phyloP scores from a whole-genome alignment of 1,284 basidiomycete species.

The Cutaneotrichosporon dermatis region DNA sequence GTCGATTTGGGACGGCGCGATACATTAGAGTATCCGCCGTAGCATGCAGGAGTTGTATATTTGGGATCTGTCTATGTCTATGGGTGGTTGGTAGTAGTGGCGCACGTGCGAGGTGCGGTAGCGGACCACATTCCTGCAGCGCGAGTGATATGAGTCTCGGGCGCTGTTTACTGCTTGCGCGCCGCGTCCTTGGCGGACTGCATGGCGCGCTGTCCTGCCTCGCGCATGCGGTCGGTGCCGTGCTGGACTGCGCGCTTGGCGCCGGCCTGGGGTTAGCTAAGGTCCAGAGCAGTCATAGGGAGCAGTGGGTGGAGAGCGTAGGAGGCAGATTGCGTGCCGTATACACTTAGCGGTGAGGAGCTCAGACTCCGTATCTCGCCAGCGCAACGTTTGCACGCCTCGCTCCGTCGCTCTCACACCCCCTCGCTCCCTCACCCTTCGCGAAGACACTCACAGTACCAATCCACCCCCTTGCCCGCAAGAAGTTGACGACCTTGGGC shows the following conservation, averaged over 20 bases:
- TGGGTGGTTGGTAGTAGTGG: background rate
- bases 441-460: slow-evolving; percentile 34
- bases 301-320: no score
- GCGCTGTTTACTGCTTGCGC: background rate
- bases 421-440: no score
- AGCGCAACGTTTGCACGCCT: no score
- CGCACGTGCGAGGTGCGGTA: background rate
- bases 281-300: no score
- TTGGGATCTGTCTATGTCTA: slow-evolving; percentile 2
- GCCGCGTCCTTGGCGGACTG: slow-evolving; percentile 10
- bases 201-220: slow-evolving; percentile 10
- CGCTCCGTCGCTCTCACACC: no score
- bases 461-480: slow-evolving; percentile 67
- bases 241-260: slow-evolving; percentile 16
- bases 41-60: slow-evolving; percentile 18
- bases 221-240: slow-evolving; percentile 14
- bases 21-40: background rate
- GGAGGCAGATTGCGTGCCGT: no score
- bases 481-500: slow-evolving; percentile 75
- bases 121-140: no score
- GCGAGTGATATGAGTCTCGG: background rate
- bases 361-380: no score
- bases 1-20: background rate
- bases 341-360: no score
- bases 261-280: slow-evolving; percentile 15